Conservation (phyloP, 495 filamentous ascomycete genomes). For the Opeltia flavorubescens region DNA sequence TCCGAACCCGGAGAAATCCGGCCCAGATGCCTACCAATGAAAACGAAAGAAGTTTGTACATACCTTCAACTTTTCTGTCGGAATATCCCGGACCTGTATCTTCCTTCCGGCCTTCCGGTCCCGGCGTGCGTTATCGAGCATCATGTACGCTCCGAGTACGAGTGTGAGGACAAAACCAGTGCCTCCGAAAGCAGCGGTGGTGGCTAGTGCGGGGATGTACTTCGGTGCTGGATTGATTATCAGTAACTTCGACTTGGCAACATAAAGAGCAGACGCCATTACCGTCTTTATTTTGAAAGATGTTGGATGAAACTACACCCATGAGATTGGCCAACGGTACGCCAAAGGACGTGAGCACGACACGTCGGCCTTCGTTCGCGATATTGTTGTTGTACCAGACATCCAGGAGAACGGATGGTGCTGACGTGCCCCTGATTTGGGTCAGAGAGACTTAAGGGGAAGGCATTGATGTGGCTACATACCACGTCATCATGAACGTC, state of each 20-base stretch:
- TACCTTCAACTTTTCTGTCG: conserved; percentile 51
- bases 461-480: conserved; percentile 39
- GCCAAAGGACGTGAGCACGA: conserved; percentile 56
- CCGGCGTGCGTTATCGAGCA: conserved; percentile 51
- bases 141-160: conserved; percentile 51
- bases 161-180: conserved; percentile 43
- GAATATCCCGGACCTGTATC: conserved; percentile 48
- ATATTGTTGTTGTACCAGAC: conserved; percentile 72
- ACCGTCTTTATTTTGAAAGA: conserved; percentile 52
- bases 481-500: conserved; percentile 75
- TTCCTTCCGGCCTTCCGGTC: conserved; percentile 46
- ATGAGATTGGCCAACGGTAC: conserved; percentile 72
- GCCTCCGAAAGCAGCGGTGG: conserved; percentile 59
- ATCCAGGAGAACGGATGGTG: conserved; percentile 37
- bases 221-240: conserved; percentile 35
- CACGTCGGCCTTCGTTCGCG: conserved; percentile 57
- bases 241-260: not conserved
- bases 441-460: conserved; percentile 22
- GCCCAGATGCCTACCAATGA: too few species aligned
- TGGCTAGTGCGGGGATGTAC: conserved; percentile 60
- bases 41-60: too few species aligned
- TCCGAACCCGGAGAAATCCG: too few species aligned
- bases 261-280: not conserved
- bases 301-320: conserved; percentile 60
- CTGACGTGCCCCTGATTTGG: conserved; percentile 28